phyloP scores from a whole-genome alignment of 768 basidiomycete species.

The Boletus subcaerulescens region DNA sequence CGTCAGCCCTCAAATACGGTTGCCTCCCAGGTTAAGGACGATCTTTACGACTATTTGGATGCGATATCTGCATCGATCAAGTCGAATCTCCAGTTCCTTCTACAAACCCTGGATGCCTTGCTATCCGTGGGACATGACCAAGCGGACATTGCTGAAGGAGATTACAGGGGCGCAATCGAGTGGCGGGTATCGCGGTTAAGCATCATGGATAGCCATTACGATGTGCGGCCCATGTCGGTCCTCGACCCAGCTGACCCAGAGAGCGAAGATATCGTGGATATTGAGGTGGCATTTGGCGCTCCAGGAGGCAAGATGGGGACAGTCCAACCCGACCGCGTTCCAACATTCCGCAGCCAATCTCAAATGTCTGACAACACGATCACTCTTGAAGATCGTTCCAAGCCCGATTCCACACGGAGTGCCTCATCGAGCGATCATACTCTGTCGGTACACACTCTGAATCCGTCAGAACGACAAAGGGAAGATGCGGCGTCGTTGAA shows the following conservation, averaged over 20 bases:
- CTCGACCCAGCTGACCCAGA: conserved; percentile 40
- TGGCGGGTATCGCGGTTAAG: conserved; percentile 74
- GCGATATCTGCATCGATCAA: conserved; percentile 49
- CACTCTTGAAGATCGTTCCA: conserved; percentile 28
- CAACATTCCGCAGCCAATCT: conserved; percentile 32
- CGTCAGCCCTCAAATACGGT: conserved; percentile 11
- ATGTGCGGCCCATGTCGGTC: conserved; percentile 40
- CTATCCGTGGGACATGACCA: conserved; percentile 67
- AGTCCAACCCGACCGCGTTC: conserved; percentile 20
- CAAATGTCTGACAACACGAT: conserved; percentile 36
- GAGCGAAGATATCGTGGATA: conserved; percentile 54
- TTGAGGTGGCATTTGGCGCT: conserved; percentile 49
- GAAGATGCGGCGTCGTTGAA: conserved; percentile 21
- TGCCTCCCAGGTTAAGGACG: conserved; percentile 16
- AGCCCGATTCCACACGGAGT: conserved; percentile 16
- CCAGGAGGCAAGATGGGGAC: conserved; percentile 34
- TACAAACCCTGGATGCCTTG: conserved; percentile 61
- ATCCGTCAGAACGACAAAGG: conserved; percentile 19
- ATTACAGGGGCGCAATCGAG: conserved; percentile 73
- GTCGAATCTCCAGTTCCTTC: conserved; percentile 53
- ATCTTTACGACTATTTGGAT: conserved; percentile 43
- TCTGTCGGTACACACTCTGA: conserved; percentile 24
- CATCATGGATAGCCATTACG: conserved; percentile 50
- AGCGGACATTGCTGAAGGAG: conserved; percentile 62
- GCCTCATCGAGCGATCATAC: conserved; percentile 24